Evolutionary conservation across 2,329 filamentous ascomycete species (phyloP).

Genomic region (Pseudogymnoascus sp.): DNA sequence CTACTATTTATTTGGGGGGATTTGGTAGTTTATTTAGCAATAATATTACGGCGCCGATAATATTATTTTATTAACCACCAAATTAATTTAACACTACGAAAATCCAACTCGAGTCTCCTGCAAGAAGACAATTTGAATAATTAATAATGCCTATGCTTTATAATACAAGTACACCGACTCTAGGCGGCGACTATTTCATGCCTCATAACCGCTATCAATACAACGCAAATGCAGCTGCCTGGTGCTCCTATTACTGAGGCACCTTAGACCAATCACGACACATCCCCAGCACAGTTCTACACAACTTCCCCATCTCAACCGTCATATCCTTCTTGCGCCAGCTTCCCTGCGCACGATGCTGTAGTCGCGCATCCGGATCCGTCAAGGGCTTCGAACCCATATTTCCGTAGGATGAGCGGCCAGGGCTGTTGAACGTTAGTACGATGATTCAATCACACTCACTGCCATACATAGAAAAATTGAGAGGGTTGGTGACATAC

Average conservation of each 20-base stretch:
- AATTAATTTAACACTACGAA: background rate
- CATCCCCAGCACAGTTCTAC: conserved; percentile 27
- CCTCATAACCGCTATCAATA: background rate
- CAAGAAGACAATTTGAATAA: conserved; percentile 43
- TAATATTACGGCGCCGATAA: background rate
- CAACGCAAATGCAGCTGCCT: conserved; percentile 25
- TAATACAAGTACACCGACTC: conserved; percentile 25
- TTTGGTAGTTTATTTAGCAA: background rate
- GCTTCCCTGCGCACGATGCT: conserved; percentile 27
- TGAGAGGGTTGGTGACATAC: conserved; percentile 17
- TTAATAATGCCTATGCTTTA: conserved; percentile 37
- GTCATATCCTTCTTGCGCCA: conserved; percentile 25
- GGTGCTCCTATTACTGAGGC: conserved; percentile 26
- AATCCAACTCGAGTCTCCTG: background rate
- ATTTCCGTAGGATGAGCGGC: conserved; percentile 25
- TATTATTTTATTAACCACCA: background rate
- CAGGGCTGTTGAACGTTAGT: conserved; percentile 16
- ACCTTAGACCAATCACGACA: conserved; percentile 29
- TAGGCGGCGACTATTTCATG: background rate
- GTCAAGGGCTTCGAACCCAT: conserved; percentile 29
- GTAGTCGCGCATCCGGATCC: conserved; percentile 25
- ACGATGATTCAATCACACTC: too few species aligned
- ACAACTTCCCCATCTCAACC: conserved; percentile 28
- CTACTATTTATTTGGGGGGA: background rate
- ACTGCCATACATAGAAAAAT: too few species aligned